phyloP scores from a whole-genome alignment of 768 basidiomycete species.

The Lactarius deliciosus region DNA sequence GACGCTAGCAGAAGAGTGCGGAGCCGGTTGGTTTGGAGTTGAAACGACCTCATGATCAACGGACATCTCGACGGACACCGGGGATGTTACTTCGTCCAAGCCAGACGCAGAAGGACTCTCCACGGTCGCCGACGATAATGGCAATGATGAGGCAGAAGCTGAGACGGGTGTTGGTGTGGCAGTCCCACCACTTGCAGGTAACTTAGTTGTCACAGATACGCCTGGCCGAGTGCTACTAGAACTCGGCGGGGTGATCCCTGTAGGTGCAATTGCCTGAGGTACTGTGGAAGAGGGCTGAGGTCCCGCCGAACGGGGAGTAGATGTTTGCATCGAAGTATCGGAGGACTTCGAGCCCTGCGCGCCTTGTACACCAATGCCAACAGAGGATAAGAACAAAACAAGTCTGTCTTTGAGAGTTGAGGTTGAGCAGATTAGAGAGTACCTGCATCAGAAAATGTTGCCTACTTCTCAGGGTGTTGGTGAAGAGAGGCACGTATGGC shows the following conservation, averaged over 20 bases:
- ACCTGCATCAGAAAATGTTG: slow-evolving; percentile 2
- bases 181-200: background rate
- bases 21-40: background rate
- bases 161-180: background rate
- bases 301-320: background rate
- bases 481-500: slow-evolving; percentile 6
- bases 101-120: background rate
- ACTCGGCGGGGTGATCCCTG: background rate
- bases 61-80: background rate
- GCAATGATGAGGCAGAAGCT: background rate
- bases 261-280: background rate
- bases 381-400: slow-evolving; percentile 12
- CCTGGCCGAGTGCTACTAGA: background rate
- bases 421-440: slow-evolving; percentile 4
- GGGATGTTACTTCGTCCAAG: background rate
- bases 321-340: slow-evolving; percentile 1
- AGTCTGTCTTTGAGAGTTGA: slow-evolving; percentile 19
- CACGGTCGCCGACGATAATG: background rate
- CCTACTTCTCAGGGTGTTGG: slow-evolving; percentile 11
- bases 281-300: background rate
- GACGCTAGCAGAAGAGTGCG: background rate
- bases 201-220: background rate
- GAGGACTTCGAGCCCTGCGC: background rate
- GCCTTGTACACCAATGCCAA: background rate
- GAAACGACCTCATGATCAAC: background rate